Evolutionary conservation across 176 grass and related monocot species (phyloP).

Genomic region (Ensete ventricosum): DNA sequence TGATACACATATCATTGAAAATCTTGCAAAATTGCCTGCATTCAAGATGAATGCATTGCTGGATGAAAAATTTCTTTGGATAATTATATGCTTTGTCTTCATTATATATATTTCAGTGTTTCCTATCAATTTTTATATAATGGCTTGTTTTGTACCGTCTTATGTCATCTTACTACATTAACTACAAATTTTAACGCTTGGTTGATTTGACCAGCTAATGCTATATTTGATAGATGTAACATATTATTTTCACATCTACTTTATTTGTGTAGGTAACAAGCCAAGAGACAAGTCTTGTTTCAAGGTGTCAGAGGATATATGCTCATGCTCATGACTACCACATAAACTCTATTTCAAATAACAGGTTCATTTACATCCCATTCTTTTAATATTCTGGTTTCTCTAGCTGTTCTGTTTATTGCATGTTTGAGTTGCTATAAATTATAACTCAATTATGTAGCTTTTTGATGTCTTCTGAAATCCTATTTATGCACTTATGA

Average conservation of each 20-base stretch:
- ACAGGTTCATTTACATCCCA: constrained; percentile 45
- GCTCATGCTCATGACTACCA: constrained; percentile 97
- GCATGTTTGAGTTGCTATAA: too few relatives aligned
- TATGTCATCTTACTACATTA: background rate
- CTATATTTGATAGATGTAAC: background rate
- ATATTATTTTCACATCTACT: constrained; percentile 18
- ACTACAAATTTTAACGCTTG: background rate
- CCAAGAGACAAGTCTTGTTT: constrained; percentile 77
- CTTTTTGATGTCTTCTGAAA: background rate
- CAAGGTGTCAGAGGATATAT: constrained; percentile 74
- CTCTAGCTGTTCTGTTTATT: too few relatives aligned
- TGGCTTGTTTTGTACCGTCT: background rate
- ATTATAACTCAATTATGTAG: background rate
- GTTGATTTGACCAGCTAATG: background rate
- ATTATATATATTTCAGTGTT: background rate
- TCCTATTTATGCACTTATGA: background rate
- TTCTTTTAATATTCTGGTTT: background rate
- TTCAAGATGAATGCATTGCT: too few relatives aligned
- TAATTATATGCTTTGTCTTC: background rate
- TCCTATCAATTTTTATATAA: background rate
- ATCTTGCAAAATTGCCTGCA: background rate
- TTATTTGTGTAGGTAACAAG: constrained; percentile 43
- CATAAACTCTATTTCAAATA: constrained; percentile 97
- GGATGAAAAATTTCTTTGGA: too few relatives aligned
- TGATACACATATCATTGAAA: background rate